phyloP scores from a whole-genome alignment of 768 basidiomycete genomes.

The Pleurotus tuber-regium region DNA sequence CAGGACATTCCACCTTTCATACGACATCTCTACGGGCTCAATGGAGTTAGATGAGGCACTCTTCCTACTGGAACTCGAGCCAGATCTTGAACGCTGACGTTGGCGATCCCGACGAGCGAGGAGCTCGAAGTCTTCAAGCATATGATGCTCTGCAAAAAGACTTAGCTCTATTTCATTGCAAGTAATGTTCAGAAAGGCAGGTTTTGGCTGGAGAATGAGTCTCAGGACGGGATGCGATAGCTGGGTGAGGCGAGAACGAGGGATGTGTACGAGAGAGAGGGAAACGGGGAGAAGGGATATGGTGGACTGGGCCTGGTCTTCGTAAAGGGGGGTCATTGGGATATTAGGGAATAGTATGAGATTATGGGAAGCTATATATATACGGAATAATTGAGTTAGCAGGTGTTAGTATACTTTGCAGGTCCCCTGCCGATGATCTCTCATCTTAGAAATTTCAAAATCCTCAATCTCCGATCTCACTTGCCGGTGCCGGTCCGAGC shows the following conservation, averaged over 20 bases:
- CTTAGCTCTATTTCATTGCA: slow-evolving; percentile 80
- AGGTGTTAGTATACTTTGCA: neutral
- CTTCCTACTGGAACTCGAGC: slow-evolving; percentile 31
- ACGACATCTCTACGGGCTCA: slow-evolving; percentile 66
- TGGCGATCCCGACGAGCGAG: slow-evolving; percentile 58
- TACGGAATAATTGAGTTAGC: neutral
- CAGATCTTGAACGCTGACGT: slow-evolving; percentile 38
- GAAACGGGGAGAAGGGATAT: slow-evolving; percentile 71
- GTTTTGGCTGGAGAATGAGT: slow-evolving; percentile 65
- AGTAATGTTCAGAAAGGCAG: slow-evolving; percentile 71
- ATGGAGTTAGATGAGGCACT: slow-evolving; percentile 20
- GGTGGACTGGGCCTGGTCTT: slow-evolving; percentile 38
- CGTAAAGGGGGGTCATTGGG: neutral
- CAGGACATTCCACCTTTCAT: slow-evolving; percentile 74
- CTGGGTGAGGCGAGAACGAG: slow-evolving; percentile 59
- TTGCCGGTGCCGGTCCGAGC: slow-evolving; percentile 2
- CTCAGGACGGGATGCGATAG: slow-evolving; percentile 62
- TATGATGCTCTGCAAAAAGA: slow-evolving; percentile 62
- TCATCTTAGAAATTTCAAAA: slow-evolving; percentile 7
- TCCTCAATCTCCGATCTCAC: slow-evolving; percentile 9
- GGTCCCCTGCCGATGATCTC: slow-evolving; percentile 3
- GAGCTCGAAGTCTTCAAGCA: slow-evolving; percentile 56
- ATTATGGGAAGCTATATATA: slow-evolving; percentile 1
- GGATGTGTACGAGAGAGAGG: slow-evolving; percentile 73
- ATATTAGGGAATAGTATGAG: neutral